Base-by-base conservation (phyloP, 2,329 filamentous ascomycete species). In the Epichloe hybrida region DNA sequence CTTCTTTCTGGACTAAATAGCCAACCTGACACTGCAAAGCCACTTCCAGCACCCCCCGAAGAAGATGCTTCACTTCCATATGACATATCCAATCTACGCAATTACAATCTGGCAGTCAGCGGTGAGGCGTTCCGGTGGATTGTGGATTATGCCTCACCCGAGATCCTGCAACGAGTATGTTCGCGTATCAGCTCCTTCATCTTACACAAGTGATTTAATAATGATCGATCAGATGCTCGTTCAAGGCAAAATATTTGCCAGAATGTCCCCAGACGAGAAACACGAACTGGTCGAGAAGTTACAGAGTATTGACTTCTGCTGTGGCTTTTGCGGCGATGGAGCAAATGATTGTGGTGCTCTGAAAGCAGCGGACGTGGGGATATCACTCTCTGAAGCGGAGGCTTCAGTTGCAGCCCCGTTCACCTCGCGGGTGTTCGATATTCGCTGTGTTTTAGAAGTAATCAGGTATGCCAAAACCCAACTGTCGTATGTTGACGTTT, bases 191-290 rank as follows among this genome's bases (percentile, higher is more conserved):
- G 13, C 23, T 39, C 4, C n/a, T 9, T 31, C 15, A 13, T 35
- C 12, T 21, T 27, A 4, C 17, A 9, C 38, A 48, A 20, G 23
- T 37, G 31, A 52, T 36, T 15, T 23, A 31, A 21, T 12, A 1
- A 1, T 46, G 8, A 31, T 46, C 15, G 6, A 13, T 11, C 65
- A 93, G 74, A 91, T 97, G 83, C 86, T 98, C 50, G 84, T 95
- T 37, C 80, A 79, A 50, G 90, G 91, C 27, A 91, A 93, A 66
- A 88, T 98, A 1, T 98, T 95, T 66, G 94, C 93, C 4, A 85
- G 93, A 58, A 98, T 98, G 93, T 97, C 91, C 2, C 94, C 93
- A 0, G 94, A 98, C 63, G 93, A 98, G 67, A 98, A 98, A 66
- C 90, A 96, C 63, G 94, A 98, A 66, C 74, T 98, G 2, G 89